Base-by-base conservation (phyloP, 495 filamentous ascomycete genomes). In the Penicillium tannophilum region DNA sequence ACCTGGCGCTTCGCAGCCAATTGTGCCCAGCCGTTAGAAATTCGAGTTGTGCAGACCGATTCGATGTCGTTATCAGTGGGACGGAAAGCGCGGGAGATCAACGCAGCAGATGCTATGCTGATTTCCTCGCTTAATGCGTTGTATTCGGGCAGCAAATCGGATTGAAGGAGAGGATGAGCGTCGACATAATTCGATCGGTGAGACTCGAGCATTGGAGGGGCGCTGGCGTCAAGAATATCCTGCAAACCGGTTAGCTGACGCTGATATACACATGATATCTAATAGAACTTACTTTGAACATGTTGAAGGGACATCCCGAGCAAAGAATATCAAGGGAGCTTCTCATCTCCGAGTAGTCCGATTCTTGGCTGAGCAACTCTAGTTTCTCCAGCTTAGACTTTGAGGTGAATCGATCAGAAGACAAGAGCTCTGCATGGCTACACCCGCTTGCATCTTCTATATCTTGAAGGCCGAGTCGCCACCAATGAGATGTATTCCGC, bases 171-270 rank as follows among this genome's bases (percentile, higher is more conserved):
- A 12, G 73, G 78, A 48, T 83, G 72, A 8, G 85, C 87, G 46
- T 90, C 79, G 35, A 85, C 76, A 57, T 83, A 91, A 69, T 91
- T 89, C 6, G 82, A 75, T 41, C 77, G 82, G 9, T 79, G 72
- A 63, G 86, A 89, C 10, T 84, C 77, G 0, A 83, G 72, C 9
- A 88, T 72, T 12, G 78, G 72, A 6, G 89, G 87, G 19, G 82
- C 69, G 41, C 84, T 86, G 10, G 82, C 71, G 63, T 96, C 91
- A 28, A 90, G 63, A 8, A 63, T 42, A 54, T 82, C 79, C 77
- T 80, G 47, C 6, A 45, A 23, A 7, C 41, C 19, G 1, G 71
- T 78, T 65, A 80, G 61, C 44, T 35, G n/a, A 49, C 50, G 31
- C 60, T 5, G 10, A 30, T 17, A 42, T 43, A 23, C 19, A 19